Evolutionary conservation across 208 protist genomes (phyloP).

Genomic region (Trypanosoma avium): DNA sequence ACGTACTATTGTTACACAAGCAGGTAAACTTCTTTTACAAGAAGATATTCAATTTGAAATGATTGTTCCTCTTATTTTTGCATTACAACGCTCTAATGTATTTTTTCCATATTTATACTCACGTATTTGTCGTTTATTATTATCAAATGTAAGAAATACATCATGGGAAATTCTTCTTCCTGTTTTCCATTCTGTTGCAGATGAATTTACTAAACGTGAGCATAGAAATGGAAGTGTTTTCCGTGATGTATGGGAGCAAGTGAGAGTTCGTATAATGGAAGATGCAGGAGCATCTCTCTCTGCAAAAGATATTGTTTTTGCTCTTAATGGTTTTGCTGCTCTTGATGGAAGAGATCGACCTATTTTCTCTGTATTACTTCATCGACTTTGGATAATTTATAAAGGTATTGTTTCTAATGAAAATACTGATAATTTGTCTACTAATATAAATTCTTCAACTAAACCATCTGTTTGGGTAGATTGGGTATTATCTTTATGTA

Average conservation of each 20-base stretch:
- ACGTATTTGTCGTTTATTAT: slow-evolving; percentile 54
- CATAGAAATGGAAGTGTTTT: slow-evolving; percentile 58
- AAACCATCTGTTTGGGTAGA: slow-evolving; percentile 19
- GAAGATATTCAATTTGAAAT: slow-evolving; percentile 34
- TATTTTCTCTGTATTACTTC: slow-evolving; percentile 57
- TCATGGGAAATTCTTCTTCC: slow-evolving; percentile 48
- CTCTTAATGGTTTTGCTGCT: slow-evolving; percentile 68
- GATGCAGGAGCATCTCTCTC: slow-evolving; percentile 26
- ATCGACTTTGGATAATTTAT: slow-evolving; percentile 49
- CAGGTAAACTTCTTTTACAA: slow-evolving; percentile 15
- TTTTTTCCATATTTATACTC: slow-evolving; percentile 73
- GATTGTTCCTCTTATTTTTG: slow-evolving; percentile 29
- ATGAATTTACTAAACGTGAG: slow-evolving; percentile 59
- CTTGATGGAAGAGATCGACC: slow-evolving; percentile 65
- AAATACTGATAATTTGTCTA: not conserved
- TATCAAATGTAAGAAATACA: slow-evolving; percentile 53
- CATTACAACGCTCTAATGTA: slow-evolving; percentile 50
- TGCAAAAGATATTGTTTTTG: slow-evolving; percentile 39
- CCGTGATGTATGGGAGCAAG: slow-evolving; percentile 75
- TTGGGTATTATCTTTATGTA: slow-evolving; percentile 35
- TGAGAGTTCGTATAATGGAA: slow-evolving; percentile 57
- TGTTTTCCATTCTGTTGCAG: slow-evolving; percentile 57
- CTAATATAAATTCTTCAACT: not conserved
- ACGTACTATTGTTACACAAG: slow-evolving; percentile 20
- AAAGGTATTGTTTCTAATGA: slow-evolving; percentile 6